A percentile compares a stretch with the other conserved stretches of the same genome.
These are phyloP conservation scores for Lipomyces mesembrius DNA, from an alignment of 805 yeast genomes.

Conservation along the genomic window DNA sequence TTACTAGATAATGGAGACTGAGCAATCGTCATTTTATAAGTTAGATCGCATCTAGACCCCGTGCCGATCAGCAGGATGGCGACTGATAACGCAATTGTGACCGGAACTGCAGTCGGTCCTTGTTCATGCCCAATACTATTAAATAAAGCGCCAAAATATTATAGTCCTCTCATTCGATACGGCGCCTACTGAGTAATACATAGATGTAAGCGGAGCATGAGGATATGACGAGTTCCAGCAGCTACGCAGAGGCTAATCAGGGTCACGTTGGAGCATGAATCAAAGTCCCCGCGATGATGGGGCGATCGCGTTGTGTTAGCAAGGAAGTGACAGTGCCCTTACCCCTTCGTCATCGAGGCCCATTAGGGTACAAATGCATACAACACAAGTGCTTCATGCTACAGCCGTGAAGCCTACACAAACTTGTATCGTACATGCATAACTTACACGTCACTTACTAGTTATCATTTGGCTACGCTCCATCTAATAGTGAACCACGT, in stretches of 20 bases:
- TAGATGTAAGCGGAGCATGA: background rate
- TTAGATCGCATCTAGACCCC: background rate
- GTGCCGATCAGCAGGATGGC: background rate
- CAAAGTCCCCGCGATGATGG: background rate
- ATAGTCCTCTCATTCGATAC: background rate
- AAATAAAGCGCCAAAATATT: background rate
- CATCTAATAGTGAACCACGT: background rate
- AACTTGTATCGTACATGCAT: background rate
- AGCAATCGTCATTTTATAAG: background rate
- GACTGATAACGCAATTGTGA: background rate
- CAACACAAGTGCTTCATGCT: background rate
- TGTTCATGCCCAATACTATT: background rate
- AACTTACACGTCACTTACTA: background rate
- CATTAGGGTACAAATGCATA: background rate
- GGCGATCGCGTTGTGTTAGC: background rate
- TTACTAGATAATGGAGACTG: background rate
- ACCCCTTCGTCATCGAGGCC: background rate
- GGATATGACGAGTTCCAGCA: background rate
- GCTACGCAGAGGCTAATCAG: background rate
- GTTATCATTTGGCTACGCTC: background rate
- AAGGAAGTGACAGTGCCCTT: background rate
- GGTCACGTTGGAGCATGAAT: background rate
- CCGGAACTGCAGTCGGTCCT: background rate
- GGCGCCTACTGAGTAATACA: background rate
- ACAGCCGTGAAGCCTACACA: background rate